Evolutionary conservation across 305 asterid species (phyloP), one percentile per base, ranked within the genome.

Genomic region (Nicotiana rustica): DNA sequence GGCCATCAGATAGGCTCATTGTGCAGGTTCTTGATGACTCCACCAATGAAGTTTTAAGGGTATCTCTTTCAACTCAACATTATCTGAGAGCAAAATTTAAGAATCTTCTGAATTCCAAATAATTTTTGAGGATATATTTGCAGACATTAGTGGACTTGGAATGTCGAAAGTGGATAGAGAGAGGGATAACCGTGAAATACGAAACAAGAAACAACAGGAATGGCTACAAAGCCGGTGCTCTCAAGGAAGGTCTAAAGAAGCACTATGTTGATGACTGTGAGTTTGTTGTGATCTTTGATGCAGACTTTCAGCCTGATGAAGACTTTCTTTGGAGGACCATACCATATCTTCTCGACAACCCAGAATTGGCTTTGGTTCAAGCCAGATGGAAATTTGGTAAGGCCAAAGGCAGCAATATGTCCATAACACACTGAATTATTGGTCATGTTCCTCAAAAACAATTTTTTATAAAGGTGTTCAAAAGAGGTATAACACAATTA

Each of bases 381-480:
- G 97, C 97, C 41, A 88, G 98, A 83, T 93, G 98, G 98, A 93
- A 89, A 89, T 94, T 92, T 79, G 98, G 98, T 93, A 88, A 84
- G 87, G 78, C 64, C 78, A 60, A 61, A 61, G 56, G 44, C 35
- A 69, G 70, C 44, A 52, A 81, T 67, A 47, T 71, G 31, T 73
- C 73, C 82, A 78, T 33, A 31, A 19, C 69, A 33, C 77, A 78
- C 62, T 73, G n/a, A n/a, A n/a, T 29, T 47, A 76, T 18, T 18
- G 13, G 15, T 41, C 9, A 55, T 44, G 21, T 9, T 57, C 4
- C 64, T 59, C 80, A 62, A 21, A 71, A 33, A 56, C 31, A 52
- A 31, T 9, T 18, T 44, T 38, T 44, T 44, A 1, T 52, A 75
- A 75, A 52, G 80, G 25, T 29, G 47, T 29, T 52, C 4, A 35